Evolutionary conservation across 352 stramenopile species (phyloP).

Genomic region (Blastocystis sp.): DNA sequence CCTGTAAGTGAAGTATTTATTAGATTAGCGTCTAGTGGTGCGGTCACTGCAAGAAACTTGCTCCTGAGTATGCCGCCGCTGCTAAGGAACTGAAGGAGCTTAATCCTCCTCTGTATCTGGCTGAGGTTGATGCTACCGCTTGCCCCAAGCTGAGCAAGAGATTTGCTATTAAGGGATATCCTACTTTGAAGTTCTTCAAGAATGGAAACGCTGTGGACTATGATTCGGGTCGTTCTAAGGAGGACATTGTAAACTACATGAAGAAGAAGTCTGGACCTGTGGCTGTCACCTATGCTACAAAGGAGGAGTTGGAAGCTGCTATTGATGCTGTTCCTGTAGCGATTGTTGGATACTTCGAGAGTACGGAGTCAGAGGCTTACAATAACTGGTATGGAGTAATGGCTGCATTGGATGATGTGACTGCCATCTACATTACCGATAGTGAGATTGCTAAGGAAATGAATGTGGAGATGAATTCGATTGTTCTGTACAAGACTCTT

Average conservation of each 20-base stretch:
- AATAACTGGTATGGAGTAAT: conserved; percentile 52
- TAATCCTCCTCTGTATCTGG: conserved; percentile 66
- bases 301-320: conserved; percentile 72
- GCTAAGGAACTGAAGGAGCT: conserved; percentile 75
- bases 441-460: conserved; percentile 16
- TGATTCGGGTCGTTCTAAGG: conserved; percentile 75
- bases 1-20: conserved; percentile 64
- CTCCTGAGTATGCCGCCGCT: conserved; percentile 78
- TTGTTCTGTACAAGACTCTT: conserved; percentile 54
- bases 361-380: conserved; percentile 58
- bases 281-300: conserved; percentile 74
- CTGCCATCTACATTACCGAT: conserved; percentile 58
- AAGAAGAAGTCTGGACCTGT: conserved; percentile 82
- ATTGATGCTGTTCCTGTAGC: conserved; percentile 68
- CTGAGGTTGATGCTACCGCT: conserved; percentile 75
- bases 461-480: conserved; percentile 15
- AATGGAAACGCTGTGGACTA: conserved; percentile 74
- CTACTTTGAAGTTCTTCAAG: conserved; percentile 85
- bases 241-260: conserved; percentile 72
- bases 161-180: conserved; percentile 78
- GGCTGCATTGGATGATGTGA: conserved; percentile 34
- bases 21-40: conserved; percentile 69
- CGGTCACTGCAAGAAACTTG: conserved; percentile 79
- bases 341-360: conserved; percentile 45
- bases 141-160: conserved; percentile 74